phyloP scores from a whole-genome alignment of 2,329 filamentous ascomycete species.

The Monilinia laxa region DNA sequence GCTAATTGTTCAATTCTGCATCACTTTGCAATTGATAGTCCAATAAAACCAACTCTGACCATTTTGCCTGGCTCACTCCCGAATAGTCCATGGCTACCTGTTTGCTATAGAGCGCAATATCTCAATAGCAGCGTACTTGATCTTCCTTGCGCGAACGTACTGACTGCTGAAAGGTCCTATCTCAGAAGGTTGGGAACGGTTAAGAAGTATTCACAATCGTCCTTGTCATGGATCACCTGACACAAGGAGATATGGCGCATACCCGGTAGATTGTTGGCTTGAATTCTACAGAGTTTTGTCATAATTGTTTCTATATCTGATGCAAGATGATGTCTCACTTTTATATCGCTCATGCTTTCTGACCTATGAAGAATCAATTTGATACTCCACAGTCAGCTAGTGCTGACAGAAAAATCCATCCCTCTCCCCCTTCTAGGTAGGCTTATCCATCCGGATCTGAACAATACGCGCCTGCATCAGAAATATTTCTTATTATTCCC shows the following conservation, averaged over 20 bases:
- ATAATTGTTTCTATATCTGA: not conserved
- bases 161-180: too few relatives aligned
- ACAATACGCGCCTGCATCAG: not conserved
- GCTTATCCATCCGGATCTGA: not conserved
- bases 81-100: not conserved
- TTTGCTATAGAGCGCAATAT: not conserved
- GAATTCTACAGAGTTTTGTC: not conserved
- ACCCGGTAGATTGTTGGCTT: not conserved
- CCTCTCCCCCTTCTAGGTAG: not conserved
- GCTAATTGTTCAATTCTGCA: not conserved
- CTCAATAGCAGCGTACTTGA: not conserved
- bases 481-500: not conserved
- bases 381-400: conserved; percentile 6
- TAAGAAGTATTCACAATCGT: not conserved
- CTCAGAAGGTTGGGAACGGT: not conserved
- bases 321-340: not conserved
- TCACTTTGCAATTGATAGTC: not conserved
- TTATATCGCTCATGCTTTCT: not conserved
- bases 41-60: not conserved
- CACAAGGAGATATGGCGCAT: not conserved
- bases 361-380: not conserved
- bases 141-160: not conserved
- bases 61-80: not conserved
- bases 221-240: too few relatives aligned
- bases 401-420: not conserved